Conservation (phyloP, 768 basidiomycete species). For the Pisolithus orientalis region DNA sequence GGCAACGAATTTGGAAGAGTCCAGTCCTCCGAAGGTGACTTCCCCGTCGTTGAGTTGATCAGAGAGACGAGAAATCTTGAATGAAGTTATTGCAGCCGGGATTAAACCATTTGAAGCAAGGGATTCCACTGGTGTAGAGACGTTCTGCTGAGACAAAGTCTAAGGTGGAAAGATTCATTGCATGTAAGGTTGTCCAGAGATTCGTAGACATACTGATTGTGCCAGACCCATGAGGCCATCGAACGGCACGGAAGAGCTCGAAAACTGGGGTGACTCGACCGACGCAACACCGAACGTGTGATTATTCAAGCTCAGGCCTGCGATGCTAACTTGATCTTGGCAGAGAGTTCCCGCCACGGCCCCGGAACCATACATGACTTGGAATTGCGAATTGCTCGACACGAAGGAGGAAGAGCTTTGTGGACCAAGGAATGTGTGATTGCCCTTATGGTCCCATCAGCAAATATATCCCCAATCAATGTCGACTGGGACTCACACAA, state of each 20-base stretch:
- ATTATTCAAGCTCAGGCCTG: conserved; percentile 47
- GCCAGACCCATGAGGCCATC: conserved; percentile 79
- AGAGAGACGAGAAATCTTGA: conserved; percentile 70
- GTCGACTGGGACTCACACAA: conserved; percentile 31
- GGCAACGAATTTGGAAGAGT: conserved; percentile 60
- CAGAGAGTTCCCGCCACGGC: conserved; percentile 58
- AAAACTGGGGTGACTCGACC: conserved; percentile 57
- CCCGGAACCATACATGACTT: conserved; percentile 67
- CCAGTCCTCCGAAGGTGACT: conserved; percentile 76
- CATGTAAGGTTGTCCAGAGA: neutral
- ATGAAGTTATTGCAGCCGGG: conserved; percentile 61
- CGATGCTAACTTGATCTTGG: conserved; percentile 57
- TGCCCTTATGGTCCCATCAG: conserved; percentile 37
- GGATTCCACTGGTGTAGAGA: conserved; percentile 65
- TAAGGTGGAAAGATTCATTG: conserved; percentile 14
- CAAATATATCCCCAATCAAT: conserved; percentile 1
- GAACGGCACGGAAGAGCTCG: conserved; percentile 41
- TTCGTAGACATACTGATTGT: conserved; percentile 44
- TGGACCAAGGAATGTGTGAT: conserved; percentile 61
- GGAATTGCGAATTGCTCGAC: conserved; percentile 44
- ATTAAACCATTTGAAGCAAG: conserved; percentile 55
- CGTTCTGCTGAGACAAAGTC: conserved; percentile 59
- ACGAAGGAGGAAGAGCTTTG: conserved; percentile 58
- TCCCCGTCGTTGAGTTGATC: conserved; percentile 66
- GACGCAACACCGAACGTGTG: conserved; percentile 68